Evolutionary conservation across 225 moss, liverwort and hornwort species (phyloP).

Genomic region (Lunularia cruciata): DNA sequence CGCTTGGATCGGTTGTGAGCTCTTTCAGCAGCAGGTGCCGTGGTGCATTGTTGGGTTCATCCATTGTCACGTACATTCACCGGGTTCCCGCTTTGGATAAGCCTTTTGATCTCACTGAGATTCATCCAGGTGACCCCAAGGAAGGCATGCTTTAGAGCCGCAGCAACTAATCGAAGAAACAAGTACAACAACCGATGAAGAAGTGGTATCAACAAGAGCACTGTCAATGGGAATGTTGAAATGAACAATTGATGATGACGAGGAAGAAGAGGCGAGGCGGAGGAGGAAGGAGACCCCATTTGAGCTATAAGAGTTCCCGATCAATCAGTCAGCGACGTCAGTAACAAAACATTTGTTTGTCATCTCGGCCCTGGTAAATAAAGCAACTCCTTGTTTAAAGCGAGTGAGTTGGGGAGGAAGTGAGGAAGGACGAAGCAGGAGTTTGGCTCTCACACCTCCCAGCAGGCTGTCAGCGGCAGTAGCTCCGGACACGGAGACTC

Average conservation of each 20-base stretch:
- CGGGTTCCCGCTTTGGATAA: constrained; percentile 43
- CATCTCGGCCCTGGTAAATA: constrained; percentile 1
- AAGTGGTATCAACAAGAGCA: background rate
- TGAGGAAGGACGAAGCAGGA: background rate
- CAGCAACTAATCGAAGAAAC: constrained; percentile 20
- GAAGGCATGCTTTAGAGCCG: constrained; percentile 2
- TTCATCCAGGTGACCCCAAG: constrained; percentile 29
- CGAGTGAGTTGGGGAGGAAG: constrained; percentile 12
- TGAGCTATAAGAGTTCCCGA: background rate
- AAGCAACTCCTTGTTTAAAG: constrained; percentile 1
- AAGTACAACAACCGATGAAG: background rate
- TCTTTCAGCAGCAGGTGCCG: constrained; percentile 42
- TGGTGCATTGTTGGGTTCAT: constrained; percentile 28
- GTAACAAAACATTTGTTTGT: constrained; percentile 6
- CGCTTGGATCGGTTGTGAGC: constrained; percentile 39
- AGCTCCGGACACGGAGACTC: background rate
- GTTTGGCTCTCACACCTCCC: background rate
- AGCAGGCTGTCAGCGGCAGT: background rate
- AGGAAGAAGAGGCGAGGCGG: background rate
- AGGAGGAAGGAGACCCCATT: background rate
- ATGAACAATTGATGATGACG: constrained; percentile 6
- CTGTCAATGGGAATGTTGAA: background rate
- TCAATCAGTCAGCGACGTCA: background rate
- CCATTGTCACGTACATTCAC: constrained; percentile 35
- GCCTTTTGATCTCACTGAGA: constrained; percentile 43